Percentiles rank a stretch among this genome's conserved stretches.
phyloP scores from a whole-genome alignment of 306 rosid genomes.

The Ziziphus jujuba region DNA sequence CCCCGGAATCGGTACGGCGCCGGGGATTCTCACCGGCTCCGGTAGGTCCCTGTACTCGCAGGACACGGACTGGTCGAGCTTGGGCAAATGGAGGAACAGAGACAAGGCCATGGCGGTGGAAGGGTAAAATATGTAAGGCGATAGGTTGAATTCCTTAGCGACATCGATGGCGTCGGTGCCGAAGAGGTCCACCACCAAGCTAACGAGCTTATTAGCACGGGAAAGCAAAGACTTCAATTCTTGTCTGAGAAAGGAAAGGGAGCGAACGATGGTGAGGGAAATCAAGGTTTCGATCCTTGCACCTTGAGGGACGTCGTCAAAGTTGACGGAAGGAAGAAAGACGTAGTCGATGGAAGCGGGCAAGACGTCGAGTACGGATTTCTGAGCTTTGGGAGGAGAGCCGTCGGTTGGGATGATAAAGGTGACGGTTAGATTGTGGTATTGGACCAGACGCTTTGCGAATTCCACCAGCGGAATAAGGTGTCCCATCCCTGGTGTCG shows the following conservation, averaged over 20 bases:
- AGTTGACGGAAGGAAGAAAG: slow-evolving; percentile 42
- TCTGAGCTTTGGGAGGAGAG: slow-evolving; percentile 56
- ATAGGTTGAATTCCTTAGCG: slow-evolving; percentile 38
- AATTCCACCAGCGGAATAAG: slow-evolving; percentile 72
- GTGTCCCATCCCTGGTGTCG: slow-evolving; percentile 86
- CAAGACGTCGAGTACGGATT: slow-evolving; percentile 40
- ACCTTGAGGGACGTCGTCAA: slow-evolving; percentile 31
- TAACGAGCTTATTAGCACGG: slow-evolving; percentile 20
- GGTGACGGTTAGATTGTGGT: slow-evolving; percentile 36
- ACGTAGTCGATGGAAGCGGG: slow-evolving; percentile 31
- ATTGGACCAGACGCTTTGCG: slow-evolving; percentile 50
- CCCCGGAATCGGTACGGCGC: slow-evolving; percentile 52
- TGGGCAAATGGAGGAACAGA: slow-evolving; percentile 40
- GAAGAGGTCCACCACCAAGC: slow-evolving; percentile 54
- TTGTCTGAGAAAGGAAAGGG: slow-evolving; percentile 20
- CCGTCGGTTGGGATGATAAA: slow-evolving; percentile 56
- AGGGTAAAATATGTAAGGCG: slow-evolving; percentile 46
- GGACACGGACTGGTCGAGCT: slow-evolving; percentile 36
- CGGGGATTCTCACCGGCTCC: slow-evolving; percentile 57
- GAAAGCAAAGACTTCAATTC: slow-evolving; percentile 13
- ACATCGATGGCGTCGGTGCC: slow-evolving; percentile 57
- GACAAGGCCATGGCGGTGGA: slow-evolving; percentile 49
- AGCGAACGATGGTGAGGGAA: slow-evolving; percentile 44
- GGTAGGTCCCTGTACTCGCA: slow-evolving; percentile 45
- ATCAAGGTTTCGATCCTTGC: slow-evolving; percentile 38